Percentiles rank a stretch among this genome's conserved stretches.
phyloP scores from a whole-genome alignment of 179 eudicot genomes.

The Corrigiola litoralis region DNA sequence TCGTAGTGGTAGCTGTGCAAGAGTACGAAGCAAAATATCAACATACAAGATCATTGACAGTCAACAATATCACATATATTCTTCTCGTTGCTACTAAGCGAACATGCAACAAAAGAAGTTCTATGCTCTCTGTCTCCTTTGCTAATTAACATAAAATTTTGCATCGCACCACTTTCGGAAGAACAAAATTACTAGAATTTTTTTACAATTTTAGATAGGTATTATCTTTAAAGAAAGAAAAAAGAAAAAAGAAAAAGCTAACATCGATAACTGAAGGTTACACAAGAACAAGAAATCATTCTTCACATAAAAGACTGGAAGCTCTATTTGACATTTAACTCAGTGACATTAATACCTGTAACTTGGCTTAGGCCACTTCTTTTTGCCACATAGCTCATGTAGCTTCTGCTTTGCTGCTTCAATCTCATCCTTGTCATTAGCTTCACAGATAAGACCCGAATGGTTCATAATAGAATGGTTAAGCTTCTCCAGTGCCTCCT shows the following conservation, averaged over 20 bases:
- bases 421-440: constrained; percentile 43
- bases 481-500: constrained; percentile 51
- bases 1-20: not conserved
- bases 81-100: no score
- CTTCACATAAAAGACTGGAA: not conserved
- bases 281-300: no score
- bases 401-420: constrained; percentile 70
- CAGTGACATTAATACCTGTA: constrained; percentile 48
- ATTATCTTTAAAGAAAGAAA: not conserved
- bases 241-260: not conserved
- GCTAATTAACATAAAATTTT: not conserved
- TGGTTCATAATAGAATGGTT: constrained; percentile 2
- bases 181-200: no score
- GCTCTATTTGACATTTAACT: not conserved
- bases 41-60: not conserved
- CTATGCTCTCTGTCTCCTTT: not conserved
- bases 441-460: constrained; percentile 12
- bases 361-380: constrained; percentile 67
- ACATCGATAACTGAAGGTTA: no score
- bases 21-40: not conserved
- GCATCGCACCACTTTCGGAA: not conserved
- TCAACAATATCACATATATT: not conserved
- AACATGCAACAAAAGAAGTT: no score
- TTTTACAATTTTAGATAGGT: no score
- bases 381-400: constrained; percentile 58